A percentile compares a stretch with the other conserved stretches of the same genome.
phyloP scores from a whole-genome alignment of 2,329 filamentous ascomycete genomes.

The Pseudogymnoascus sp. region DNA sequence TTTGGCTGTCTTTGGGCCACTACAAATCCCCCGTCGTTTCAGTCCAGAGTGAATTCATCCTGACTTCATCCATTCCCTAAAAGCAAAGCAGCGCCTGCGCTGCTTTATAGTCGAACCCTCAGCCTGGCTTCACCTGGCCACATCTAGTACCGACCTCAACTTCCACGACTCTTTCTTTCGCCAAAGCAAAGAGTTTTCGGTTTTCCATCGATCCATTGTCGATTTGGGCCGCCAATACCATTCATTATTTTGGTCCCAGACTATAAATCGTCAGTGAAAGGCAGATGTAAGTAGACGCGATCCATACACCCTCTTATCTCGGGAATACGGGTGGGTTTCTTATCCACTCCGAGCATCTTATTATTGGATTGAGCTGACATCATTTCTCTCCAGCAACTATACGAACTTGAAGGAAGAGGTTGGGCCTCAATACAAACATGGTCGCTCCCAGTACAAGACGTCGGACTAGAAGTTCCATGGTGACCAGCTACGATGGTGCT shows the following conservation, averaged over 20 bases:
- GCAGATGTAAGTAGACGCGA: background rate
- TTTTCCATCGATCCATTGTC: background rate
- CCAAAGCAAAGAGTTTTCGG: background rate
- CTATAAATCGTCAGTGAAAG: background rate
- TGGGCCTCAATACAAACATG: background rate
- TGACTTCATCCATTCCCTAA: background rate
- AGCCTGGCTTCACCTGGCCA: background rate
- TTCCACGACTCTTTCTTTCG: background rate
- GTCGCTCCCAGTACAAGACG: background rate
- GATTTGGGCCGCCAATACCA: background rate
- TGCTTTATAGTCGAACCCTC: background rate
- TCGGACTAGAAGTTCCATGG: constrained; percentile 8
- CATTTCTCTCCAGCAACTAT: background rate
- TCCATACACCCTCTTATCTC: background rate
- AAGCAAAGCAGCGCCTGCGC: background rate
- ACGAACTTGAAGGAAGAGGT: background rate
- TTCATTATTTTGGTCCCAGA: background rate
- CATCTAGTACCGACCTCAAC: background rate
- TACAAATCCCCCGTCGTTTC: background rate
- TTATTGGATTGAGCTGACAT: background rate
- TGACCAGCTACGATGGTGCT: constrained; percentile 8
- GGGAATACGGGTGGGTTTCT: background rate
- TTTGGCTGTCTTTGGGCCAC: background rate
- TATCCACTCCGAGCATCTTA: background rate
- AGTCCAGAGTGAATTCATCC: background rate